These are phyloP conservation scores for Erodium maritimum DNA, from an alignment of 345 rosid genomes.

Conservation along the genomic window DNA sequence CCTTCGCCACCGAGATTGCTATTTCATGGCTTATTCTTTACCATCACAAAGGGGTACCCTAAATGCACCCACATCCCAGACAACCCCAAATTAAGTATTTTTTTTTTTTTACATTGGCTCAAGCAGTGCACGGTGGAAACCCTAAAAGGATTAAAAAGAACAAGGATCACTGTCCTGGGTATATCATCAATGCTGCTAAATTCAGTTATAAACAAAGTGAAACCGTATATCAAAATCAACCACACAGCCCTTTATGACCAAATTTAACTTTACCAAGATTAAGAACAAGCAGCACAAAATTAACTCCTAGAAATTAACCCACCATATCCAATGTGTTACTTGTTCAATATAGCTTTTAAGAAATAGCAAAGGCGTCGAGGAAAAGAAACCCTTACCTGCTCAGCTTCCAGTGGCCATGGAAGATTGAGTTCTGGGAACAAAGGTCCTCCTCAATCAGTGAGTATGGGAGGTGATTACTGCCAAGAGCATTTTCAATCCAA, in stretches of 20 bases:
- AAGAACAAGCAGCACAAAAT: background rate
- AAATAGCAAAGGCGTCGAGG: background rate
- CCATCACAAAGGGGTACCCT: background rate
- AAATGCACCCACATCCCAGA: background rate
- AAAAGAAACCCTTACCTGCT: background rate
- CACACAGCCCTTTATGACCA: background rate
- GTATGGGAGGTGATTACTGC: too few species aligned
- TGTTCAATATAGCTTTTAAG: background rate
- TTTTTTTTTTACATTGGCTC: background rate
- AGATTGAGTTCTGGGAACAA: too few species aligned
- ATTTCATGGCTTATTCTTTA: background rate
- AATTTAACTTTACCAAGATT: too few species aligned
- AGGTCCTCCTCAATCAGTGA: too few species aligned
- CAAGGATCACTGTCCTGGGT: background rate
- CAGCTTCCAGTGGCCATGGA: too few species aligned
- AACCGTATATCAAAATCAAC: background rate
- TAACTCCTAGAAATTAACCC: background rate
- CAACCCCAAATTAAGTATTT: background rate
- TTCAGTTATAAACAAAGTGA: background rate
- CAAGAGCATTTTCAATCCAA: too few species aligned
- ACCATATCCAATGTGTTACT: background rate
- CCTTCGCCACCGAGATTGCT: conserved; percentile 9
- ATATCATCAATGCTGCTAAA: background rate
- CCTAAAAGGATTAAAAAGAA: too few species aligned
- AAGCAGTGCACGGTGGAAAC: too few species aligned